Base-by-base conservation (phyloP, 1,139 yeast genomes). In the Taphrina wiesneri region DNA sequence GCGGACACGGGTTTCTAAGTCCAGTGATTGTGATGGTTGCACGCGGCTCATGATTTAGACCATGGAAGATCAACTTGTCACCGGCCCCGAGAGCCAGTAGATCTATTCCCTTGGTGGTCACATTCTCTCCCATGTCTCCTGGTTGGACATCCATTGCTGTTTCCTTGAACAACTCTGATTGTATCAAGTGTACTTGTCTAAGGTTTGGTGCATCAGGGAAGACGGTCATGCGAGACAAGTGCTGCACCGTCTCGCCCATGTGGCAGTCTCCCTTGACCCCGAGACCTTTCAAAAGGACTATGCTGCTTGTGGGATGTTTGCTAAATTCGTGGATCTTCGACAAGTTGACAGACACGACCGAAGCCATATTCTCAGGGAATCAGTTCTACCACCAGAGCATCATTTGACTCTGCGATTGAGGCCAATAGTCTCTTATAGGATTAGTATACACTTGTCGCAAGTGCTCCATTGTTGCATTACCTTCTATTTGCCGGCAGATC, bases 1-100 rank as follows among this genome's bases (percentile, higher is more conserved):
- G 62, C 30, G 62, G 45, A 32, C 62, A 56, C 15, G 62, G 62
- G 28, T 56, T 56, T n/a, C 62, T 25, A 3, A 56, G 53, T 15
- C 62, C 62, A 3, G 62, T 56, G 41, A 56, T 34, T 9, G 39
- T 28, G 23, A 56, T 45, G 21, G 25, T 7, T 2, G 62, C 62
- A 23, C 36, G 26, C 23, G 13, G 46, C n/a, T 25, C 53, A 4
- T 25, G 43, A 19, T 56, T 53, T 6, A 45, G 51, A 21, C 43
- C 52, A 7, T 30, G 39, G 28, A 56, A 56, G 17, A 39, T 46
- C 32, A 56, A 30, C 21, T 7, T 17, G 13, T 46, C 46, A 23
- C 53, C 62, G 23, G 32, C 45, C 13, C 53, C 39, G 7, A 56
- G 32, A n/a, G 32, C 52, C 2, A 56, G 62, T 21, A 56, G 19